phyloP scores from a whole-genome alignment of 148 eudicot genomes.

The Rhododendron mucronatum region DNA sequence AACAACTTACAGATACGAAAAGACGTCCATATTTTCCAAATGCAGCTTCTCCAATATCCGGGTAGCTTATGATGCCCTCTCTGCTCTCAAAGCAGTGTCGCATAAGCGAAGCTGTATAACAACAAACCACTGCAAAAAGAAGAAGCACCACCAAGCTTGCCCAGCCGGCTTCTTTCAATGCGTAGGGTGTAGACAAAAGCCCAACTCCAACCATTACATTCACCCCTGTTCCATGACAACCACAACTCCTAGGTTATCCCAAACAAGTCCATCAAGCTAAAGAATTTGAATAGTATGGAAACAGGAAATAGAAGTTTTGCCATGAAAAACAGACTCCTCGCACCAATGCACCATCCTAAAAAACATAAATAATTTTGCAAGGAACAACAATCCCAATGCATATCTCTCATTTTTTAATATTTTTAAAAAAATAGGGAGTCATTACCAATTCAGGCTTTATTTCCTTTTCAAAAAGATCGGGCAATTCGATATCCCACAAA shows the following conservation, averaged over 20 bases:
- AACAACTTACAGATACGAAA: constrained; percentile 65
- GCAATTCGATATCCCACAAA: background rate
- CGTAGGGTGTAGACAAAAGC: constrained; percentile 74
- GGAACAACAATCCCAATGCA: background rate
- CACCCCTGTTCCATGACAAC: constrained; percentile 36
- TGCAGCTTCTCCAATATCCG: constrained; percentile 97
- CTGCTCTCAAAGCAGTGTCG: constrained; percentile 72
- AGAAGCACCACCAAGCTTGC: constrained; percentile 52
- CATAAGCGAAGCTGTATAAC: constrained; percentile 85
- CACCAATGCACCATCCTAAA: background rate
- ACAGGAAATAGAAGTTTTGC: background rate
- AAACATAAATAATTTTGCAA: background rate
- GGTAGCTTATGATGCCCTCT: constrained; percentile 61
- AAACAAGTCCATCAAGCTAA: background rate
- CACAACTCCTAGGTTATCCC: background rate
- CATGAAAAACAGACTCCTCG: too few relatives aligned
- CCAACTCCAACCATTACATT: constrained; percentile 94
- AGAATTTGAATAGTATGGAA: background rate
- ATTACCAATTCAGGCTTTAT: background rate
- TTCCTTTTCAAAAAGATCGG: background rate
- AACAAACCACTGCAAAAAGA: constrained; percentile 72
- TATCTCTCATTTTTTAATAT: background rate
- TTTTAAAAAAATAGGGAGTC: background rate
- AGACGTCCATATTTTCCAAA: constrained; percentile 85
- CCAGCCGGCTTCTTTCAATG: constrained; percentile 87